A percentile compares a stretch with the other conserved stretches of the same genome.
Evolutionary conservation across 495 filamentous ascomycete genomes (phyloP).

Genomic region (Daldinia caldariorum): DNA sequence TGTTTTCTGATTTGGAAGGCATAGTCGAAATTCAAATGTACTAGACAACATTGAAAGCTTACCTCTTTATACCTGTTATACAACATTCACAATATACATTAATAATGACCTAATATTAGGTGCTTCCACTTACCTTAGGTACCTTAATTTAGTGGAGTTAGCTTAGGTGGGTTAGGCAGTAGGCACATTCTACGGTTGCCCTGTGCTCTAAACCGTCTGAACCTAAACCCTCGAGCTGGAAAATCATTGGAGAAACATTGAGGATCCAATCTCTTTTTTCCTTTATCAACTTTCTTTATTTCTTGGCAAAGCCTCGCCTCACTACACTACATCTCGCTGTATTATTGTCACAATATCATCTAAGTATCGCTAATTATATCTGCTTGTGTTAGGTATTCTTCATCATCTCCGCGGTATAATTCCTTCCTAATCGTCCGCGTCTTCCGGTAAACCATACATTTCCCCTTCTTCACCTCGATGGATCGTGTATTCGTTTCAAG

Average conservation of each 20-base stretch:
- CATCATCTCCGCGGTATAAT: not conserved
- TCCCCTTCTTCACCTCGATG: not conserved
- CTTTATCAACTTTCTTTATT: not conserved
- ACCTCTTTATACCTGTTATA: too few species aligned
- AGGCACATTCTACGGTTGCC: not conserved
- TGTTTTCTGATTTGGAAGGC: too few species aligned
- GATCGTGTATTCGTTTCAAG: slow-evolving; percentile 5
- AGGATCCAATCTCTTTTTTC: not conserved
- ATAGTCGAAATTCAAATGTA: too few species aligned
- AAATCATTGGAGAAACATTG: slow-evolving; percentile 1
- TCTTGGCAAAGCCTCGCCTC: slow-evolving; percentile 7
- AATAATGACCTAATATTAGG: too few species aligned
- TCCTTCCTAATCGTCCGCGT: not conserved
- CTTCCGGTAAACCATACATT: slow-evolving; percentile 4
- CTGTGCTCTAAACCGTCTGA: not conserved
- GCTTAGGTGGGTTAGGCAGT: too few species aligned
- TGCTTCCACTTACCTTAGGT: too few species aligned
- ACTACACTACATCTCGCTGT: not conserved
- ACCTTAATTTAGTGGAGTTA: too few species aligned
- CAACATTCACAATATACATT: too few species aligned
- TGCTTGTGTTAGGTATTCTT: not conserved
- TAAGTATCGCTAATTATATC: not conserved
- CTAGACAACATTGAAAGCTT: too few species aligned
- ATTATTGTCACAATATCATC: not conserved
- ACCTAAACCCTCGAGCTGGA: not conserved